phyloP scores from a whole-genome alignment of 2,329 filamentous ascomycete genomes.

The Helicocarpus griseus region DNA sequence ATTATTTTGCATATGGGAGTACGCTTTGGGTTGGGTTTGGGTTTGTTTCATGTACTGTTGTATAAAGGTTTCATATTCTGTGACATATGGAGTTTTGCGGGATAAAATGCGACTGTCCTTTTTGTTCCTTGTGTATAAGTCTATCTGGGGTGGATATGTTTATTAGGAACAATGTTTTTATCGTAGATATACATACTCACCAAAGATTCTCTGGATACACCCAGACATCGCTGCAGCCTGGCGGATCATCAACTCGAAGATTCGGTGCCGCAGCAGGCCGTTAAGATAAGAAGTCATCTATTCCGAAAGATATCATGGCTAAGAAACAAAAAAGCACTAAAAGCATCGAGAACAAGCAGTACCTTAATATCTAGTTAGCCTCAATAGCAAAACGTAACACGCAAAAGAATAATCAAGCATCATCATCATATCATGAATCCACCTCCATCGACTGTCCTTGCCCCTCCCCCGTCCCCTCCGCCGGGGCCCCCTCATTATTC shows the following conservation, averaged over 20 bases:
- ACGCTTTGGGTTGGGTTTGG: too few relatives aligned
- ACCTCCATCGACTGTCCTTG: slow-evolving; percentile 46
- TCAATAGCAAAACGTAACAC: not conserved
- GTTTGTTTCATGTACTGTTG: too few relatives aligned
- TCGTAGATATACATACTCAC: too few relatives aligned
- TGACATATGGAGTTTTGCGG: not conserved
- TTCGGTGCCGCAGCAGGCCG: too few relatives aligned
- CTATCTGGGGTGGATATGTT: too few relatives aligned
- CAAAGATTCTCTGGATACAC: too few relatives aligned
- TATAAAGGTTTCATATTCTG: too few relatives aligned
- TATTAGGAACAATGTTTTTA: too few relatives aligned
- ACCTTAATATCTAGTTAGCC: slow-evolving; percentile 2
- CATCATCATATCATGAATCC: slow-evolving; percentile 31
- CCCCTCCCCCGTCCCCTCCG: slow-evolving; percentile 37
- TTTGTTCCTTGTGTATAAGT: not conserved
- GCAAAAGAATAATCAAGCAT: not conserved
- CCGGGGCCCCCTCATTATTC: slow-evolving; percentile 40
- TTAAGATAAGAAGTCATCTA: not conserved
- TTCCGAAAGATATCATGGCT: slow-evolving; percentile 3
- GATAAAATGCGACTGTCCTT: not conserved
- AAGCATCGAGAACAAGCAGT: not conserved
- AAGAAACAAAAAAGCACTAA: not conserved
- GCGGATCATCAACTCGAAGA: too few relatives aligned
- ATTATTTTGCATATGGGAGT: not conserved
- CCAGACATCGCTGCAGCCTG: too few relatives aligned